Conservation (phyloP, 176 grass and related monocot genomes). For the Alopecurus myosuroides region DNA sequence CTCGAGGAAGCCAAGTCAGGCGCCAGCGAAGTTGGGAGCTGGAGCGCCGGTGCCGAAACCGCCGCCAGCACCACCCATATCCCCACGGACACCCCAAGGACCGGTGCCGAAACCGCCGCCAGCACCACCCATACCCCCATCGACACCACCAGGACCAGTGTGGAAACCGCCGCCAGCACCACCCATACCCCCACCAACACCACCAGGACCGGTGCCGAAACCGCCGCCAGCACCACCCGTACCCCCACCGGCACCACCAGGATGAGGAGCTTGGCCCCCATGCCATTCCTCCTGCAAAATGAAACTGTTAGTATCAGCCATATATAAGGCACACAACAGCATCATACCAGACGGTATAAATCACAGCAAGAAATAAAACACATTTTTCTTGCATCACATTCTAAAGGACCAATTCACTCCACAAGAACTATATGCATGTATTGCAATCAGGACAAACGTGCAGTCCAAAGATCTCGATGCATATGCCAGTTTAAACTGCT, state of each 20-base stretch:
- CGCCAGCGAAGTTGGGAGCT: conserved; percentile 1
- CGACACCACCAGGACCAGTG: no score
- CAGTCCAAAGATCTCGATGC: no score
- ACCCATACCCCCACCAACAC: neutral
- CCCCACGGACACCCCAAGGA: no score
- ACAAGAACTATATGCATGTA: no score
- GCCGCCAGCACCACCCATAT: no score
- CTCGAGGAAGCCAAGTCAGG: neutral
- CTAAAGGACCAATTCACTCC: no score
- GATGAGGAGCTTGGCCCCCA: conserved; percentile 13
- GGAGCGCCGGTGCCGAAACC: neutral
- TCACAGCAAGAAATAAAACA: neutral
- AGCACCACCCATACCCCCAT: no score
- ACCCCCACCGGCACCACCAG: neutral
- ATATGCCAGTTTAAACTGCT: no score
- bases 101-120: no score
- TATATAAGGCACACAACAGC: neutral
- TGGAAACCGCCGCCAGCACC: no score
- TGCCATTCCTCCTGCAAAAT: conserved; percentile 27
- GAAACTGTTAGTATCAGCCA: neutral
- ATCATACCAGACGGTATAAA: neutral
- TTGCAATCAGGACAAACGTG: no score
- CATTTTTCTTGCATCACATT: no score
- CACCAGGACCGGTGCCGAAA: neutral
- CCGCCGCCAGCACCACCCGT: neutral